phyloP scores from a whole-genome alignment of 2,329 filamentous ascomycete species.

The Fusarium nygamai region DNA sequence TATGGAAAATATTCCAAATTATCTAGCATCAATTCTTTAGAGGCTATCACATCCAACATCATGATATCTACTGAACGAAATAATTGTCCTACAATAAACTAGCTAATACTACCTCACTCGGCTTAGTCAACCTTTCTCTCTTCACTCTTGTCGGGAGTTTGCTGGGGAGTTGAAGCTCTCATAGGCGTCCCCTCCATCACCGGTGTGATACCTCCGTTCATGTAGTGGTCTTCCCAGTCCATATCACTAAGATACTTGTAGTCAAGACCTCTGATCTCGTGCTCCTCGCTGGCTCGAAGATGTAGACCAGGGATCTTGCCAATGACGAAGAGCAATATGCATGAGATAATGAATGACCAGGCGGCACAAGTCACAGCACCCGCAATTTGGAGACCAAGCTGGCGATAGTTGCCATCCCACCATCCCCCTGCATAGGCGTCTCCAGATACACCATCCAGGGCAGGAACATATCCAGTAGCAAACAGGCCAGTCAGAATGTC shows the following conservation, averaged over 20 bases:
- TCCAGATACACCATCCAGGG: conserved; percentile 60
- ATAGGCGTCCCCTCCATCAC: conserved; percentile 27
- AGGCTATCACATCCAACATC: too few relatives aligned
- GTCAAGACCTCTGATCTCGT: conserved; percentile 64
- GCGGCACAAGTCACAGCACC: conserved; percentile 64
- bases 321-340: conserved; percentile 63
- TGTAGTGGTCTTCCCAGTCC: conserved; percentile 38
- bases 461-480: conserved; percentile 59
- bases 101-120: background rate
- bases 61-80: background rate
- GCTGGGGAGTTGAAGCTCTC: conserved; percentile 10
- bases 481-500: conserved; percentile 68
- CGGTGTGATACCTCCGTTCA: conserved; percentile 25
- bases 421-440: conserved; percentile 58
- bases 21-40: too few relatives aligned
- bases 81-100: background rate
- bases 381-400: conserved; percentile 67
- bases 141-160: background rate
- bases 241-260: conserved; percentile 44
- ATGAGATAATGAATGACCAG: conserved; percentile 65
- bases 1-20: too few relatives aligned
- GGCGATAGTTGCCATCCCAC: conserved; percentile 62
- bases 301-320: conserved; percentile 67
- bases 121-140: conserved; percentile 18
- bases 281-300: conserved; percentile 63